Conservation (phyloP, 176 grass and related monocot species). For the Areca catechu region DNA sequence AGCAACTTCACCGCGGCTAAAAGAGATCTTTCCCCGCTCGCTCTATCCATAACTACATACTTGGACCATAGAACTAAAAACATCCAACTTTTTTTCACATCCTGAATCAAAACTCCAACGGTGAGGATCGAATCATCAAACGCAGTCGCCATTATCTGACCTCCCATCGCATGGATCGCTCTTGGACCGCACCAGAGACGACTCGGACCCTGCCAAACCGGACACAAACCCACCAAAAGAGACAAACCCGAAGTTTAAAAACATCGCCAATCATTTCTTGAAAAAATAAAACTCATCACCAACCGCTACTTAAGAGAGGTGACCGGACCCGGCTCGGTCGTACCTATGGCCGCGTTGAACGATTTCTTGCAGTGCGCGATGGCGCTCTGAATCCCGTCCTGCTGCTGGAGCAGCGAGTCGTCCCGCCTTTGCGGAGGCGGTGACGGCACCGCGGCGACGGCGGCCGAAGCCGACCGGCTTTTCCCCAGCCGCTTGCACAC, state of each 20-base stretch:
- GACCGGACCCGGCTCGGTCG: background rate
- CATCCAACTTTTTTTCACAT: background rate
- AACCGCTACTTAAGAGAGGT: background rate
- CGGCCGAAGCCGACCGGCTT: constrained; percentile 78
- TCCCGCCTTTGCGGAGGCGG: background rate
- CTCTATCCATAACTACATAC: background rate
- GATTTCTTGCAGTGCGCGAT: constrained; percentile 74
- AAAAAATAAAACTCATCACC: no score
- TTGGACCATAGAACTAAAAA: background rate
- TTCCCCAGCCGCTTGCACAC: constrained; percentile 74
- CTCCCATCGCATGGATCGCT: constrained; percentile 32
- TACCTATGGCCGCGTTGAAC: constrained; percentile 65
- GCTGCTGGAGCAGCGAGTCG: no score
- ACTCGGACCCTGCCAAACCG: constrained; percentile 41
- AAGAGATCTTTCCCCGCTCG: background rate
- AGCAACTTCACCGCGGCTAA: background rate
- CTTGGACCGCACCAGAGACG: constrained; percentile 43
- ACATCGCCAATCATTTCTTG: background rate
- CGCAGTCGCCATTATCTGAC: background rate
- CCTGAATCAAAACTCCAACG: no score
- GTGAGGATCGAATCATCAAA: no score
- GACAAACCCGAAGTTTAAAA: background rate
- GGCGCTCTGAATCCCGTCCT: no score
- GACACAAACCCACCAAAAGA: background rate
- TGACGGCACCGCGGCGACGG: constrained; percentile 36